Conservation (phyloP, 345 rosid species). For the Sonneratia alba region DNA sequence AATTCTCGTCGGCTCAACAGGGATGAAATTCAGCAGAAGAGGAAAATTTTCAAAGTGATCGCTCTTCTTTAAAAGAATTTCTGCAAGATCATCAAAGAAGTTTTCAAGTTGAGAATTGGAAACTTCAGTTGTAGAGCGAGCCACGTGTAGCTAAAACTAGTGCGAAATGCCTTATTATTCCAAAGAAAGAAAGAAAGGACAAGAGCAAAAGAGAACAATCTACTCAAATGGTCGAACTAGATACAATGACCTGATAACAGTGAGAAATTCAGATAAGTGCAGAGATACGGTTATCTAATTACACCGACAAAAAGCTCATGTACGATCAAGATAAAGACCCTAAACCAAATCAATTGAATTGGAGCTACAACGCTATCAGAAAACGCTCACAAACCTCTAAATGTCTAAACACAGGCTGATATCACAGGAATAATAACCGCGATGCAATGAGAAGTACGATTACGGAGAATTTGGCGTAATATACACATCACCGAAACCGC, state of each 20-base stretch:
- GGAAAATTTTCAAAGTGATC: no score
- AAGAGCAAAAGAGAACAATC: not conserved
- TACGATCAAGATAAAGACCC: not conserved
- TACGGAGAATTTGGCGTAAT: not conserved
- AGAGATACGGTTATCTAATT: not conserved
- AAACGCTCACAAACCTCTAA: not conserved
- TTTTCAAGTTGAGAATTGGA: not conserved
- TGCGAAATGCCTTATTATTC: not conserved
- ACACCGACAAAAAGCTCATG: not conserved
- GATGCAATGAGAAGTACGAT: not conserved
- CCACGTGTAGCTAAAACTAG: not conserved
- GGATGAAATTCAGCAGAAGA: not conserved
- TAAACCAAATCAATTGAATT: not conserved
- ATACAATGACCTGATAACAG: no score
- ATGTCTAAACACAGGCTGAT: not conserved
- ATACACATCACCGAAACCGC: not conserved
- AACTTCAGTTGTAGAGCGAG: not conserved
- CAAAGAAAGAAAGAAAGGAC: not conserved
- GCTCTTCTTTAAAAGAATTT: no score
- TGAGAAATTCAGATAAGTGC: not conserved
- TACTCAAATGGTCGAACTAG: not conserved
- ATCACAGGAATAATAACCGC: not conserved
- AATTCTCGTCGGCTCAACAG: not conserved
- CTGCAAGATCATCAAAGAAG: not conserved
- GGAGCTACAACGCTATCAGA: not conserved